phyloP scores from a whole-genome alignment of 2,329 filamentous ascomycete genomes.

The Colletotrichum endophyticum region DNA sequence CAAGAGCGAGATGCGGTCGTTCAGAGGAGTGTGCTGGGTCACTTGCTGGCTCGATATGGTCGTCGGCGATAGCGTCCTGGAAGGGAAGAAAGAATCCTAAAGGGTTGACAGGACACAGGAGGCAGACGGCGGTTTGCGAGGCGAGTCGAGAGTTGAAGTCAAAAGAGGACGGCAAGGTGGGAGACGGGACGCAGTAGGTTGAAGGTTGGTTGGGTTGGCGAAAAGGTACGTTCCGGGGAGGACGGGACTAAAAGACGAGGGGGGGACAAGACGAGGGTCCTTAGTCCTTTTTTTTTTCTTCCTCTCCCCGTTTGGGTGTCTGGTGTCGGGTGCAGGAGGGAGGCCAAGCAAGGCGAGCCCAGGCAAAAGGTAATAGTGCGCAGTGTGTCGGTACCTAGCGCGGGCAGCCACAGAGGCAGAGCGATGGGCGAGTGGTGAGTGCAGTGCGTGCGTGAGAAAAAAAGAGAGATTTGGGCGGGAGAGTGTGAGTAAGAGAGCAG shows the following conservation, averaged over 20 bases:
- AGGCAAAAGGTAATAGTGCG: slow-evolving; percentile 7
- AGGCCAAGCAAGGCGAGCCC: background rate
- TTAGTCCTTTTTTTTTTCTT: slow-evolving; percentile 3
- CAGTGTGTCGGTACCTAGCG: slow-evolving; percentile 1
- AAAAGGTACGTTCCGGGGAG: slow-evolving; percentile 15
- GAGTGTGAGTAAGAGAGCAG: background rate
- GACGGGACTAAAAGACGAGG: slow-evolving; percentile 12
- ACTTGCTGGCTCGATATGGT: background rate
- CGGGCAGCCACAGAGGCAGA: background rate
- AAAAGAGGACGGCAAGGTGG: background rate
- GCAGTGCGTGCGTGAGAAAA: background rate
- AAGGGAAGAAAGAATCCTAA: background rate
- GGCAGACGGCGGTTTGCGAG: background rate
- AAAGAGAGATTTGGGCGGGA: background rate
- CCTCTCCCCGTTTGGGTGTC: background rate
- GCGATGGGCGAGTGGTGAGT: background rate
- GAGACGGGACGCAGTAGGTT: background rate
- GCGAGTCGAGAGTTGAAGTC: slow-evolving; percentile 11
- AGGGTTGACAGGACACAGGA: background rate
- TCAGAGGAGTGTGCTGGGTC: background rate
- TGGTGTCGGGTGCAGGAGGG: background rate
- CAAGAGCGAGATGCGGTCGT: background rate
- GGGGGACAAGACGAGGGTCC: slow-evolving; percentile 13
- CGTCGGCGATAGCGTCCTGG: background rate
- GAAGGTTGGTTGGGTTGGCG: background rate